Conservation (phyloP, 306 rosid species). For the Prunus salicina region DNA sequence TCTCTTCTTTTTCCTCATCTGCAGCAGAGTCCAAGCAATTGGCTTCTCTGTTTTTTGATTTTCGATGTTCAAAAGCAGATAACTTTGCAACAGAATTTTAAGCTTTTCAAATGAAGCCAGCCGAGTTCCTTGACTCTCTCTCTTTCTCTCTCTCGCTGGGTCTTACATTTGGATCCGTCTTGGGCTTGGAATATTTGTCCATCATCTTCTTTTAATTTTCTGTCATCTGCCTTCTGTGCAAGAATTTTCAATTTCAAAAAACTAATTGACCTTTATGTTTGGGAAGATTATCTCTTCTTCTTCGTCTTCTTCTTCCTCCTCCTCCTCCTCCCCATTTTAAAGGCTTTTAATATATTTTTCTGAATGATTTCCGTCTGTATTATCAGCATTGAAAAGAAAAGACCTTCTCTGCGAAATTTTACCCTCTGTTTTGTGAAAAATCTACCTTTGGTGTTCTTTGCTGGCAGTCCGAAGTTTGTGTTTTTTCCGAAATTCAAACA, state of each 20-base stretch:
- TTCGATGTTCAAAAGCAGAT: constrained; percentile 7
- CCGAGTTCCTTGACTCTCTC: constrained; percentile 6
- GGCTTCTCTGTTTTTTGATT: not conserved
- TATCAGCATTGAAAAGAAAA: constrained; percentile 8
- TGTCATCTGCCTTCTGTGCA: not conserved
- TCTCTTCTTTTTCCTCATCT: constrained; percentile 10
- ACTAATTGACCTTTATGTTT: not conserved
- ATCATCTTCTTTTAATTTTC: not conserved
- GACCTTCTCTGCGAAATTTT: not conserved
- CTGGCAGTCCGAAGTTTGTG: not conserved
- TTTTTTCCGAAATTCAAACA: not conserved
- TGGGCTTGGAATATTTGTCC: not conserved
- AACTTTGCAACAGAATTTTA: constrained; percentile 7
- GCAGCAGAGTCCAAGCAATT: constrained; percentile 23
- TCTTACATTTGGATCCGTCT: constrained; percentile 7
- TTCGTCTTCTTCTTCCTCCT: not conserved
- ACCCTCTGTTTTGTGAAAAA: not conserved
- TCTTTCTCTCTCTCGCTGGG: constrained; percentile 10
- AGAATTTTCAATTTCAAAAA: constrained; percentile 5
- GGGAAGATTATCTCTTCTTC: not conserved
- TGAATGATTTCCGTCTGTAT: not conserved
- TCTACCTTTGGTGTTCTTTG: not conserved
- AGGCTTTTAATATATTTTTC: too few relatives aligned
- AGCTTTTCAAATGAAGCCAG: constrained; percentile 19
- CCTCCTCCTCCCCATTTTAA: not conserved